A percentile compares a stretch with the other conserved stretches of the same genome.
Conservation (phyloP, 306 rosid species). For the Herpetospermum pedunculosum region DNA sequence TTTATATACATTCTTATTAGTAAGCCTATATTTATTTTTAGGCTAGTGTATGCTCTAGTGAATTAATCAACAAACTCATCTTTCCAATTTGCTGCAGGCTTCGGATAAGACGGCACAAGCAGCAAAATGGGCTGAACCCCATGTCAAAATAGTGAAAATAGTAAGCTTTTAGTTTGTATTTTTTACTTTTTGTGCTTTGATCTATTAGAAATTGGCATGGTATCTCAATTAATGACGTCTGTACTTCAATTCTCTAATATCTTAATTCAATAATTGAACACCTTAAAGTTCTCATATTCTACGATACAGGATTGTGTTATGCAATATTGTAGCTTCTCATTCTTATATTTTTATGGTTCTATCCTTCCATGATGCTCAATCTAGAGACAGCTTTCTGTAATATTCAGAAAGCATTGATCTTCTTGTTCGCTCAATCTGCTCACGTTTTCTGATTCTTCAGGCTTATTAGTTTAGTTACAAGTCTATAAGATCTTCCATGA, state of each 20-base stretch:
- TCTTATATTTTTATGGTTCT: background rate
- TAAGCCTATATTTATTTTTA: background rate
- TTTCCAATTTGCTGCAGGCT: slow-evolving; percentile 36
- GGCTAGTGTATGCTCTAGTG: background rate
- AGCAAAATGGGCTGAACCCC: slow-evolving; percentile 88
- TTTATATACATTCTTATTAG: background rate
- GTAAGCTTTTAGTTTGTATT: slow-evolving; percentile 33
- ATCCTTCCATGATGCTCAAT: background rate
- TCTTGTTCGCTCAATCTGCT: background rate
- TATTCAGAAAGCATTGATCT: background rate
- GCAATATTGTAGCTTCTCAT: slow-evolving; percentile 1
- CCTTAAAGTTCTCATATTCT: background rate
- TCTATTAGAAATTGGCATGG: background rate
- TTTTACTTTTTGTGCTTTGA: background rate
- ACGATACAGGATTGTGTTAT: background rate
- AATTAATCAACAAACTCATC: background rate
- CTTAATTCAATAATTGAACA: background rate
- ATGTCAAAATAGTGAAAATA: slow-evolving; percentile 54
- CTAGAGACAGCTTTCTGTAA: background rate
- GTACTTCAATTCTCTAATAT: background rate
- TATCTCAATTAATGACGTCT: background rate
- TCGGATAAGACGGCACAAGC: slow-evolving; percentile 61
- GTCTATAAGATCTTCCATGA: background rate
- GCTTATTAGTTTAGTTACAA: background rate
- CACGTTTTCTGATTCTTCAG: background rate